A percentile compares a stretch with the other conserved stretches of the same genome.
Conservation (phyloP, 225 moss, liverwort and hornwort genomes). For the Marchantia polymorpha region DNA sequence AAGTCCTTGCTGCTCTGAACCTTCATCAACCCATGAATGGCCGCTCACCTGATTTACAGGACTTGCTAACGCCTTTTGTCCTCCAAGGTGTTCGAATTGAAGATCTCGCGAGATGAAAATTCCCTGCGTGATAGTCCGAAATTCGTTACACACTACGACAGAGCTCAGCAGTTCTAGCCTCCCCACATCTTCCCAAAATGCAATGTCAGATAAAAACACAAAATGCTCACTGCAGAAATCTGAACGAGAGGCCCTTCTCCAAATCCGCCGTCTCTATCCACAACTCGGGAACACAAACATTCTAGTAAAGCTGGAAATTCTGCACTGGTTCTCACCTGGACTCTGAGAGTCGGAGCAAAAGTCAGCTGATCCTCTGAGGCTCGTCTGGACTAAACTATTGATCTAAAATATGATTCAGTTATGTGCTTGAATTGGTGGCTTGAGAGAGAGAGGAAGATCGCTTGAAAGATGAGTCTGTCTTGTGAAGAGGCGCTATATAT, state of each 20-base stretch:
- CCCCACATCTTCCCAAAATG: background rate
- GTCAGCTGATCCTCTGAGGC: too few relatives aligned
- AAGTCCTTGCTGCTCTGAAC: background rate
- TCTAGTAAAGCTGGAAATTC: background rate
- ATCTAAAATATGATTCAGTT: too few relatives aligned
- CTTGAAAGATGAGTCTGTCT: constrained; percentile 1
- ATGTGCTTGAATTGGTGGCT: background rate
- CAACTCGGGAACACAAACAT: background rate
- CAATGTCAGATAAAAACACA: background rate
- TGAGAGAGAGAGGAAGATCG: background rate
- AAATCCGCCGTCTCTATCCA: background rate
- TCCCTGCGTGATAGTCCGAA: background rate
- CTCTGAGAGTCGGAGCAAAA: background rate
- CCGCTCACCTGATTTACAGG: background rate
- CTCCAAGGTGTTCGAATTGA: background rate
- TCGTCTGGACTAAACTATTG: too few relatives aligned
- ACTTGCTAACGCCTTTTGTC: background rate
- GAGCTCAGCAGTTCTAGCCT: background rate
- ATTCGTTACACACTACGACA: background rate
- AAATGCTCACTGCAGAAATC: background rate
- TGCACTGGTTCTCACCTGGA: background rate
- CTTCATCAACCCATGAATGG: background rate
- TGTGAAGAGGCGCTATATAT: background rate
- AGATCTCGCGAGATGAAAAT: background rate
- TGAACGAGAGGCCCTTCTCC: background rate